phyloP scores from a whole-genome alignment of 176 grass and related monocot genomes.

The Oryza brachyantha region DNA sequence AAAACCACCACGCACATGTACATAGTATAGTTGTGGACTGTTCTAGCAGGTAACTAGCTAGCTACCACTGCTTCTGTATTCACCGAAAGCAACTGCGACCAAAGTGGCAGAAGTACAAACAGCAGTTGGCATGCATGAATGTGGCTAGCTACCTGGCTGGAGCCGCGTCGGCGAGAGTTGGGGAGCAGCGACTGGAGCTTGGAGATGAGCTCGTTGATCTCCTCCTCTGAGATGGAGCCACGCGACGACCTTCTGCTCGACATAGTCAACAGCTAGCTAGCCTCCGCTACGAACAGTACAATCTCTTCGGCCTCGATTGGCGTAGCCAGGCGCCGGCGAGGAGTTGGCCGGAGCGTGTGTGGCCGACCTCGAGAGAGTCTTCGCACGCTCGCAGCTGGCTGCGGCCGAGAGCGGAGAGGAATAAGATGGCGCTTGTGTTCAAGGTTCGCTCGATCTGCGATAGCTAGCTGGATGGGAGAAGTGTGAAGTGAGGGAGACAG shows the following conservation, averaged over 20 bases:
- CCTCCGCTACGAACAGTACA: background rate
- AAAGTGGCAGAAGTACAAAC: background rate
- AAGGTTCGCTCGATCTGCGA: background rate
- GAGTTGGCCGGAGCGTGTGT: background rate
- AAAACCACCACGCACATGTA: background rate
- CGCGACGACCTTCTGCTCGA: conserved; percentile 71
- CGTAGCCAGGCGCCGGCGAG: background rate
- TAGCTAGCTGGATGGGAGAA: conserved; percentile 3
- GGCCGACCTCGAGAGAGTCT: background rate
- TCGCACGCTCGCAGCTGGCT: background rate
- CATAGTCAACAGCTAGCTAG: conserved; percentile 35
- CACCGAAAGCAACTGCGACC: background rate
- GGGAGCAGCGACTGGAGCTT: conserved; percentile 86
- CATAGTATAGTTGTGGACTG: background rate
- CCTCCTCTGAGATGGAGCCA: conserved; percentile 67
- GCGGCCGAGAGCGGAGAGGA: background rate
- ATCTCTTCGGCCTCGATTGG: background rate
- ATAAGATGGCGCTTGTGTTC: background rate
- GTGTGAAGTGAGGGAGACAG: conserved; percentile 50
- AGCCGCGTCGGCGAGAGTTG: conserved; percentile 59
- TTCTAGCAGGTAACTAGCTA: background rate
- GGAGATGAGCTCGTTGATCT: conserved; percentile 87
- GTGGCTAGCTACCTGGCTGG: conserved; percentile 43
- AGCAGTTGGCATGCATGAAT: background rate
- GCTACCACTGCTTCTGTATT: background rate